Evolutionary conservation across 192 early-diverging fungal genomes (phyloP), one percentile per base, ranked within the genome.

Genomic region (Cetraspora pellucida): DNA sequence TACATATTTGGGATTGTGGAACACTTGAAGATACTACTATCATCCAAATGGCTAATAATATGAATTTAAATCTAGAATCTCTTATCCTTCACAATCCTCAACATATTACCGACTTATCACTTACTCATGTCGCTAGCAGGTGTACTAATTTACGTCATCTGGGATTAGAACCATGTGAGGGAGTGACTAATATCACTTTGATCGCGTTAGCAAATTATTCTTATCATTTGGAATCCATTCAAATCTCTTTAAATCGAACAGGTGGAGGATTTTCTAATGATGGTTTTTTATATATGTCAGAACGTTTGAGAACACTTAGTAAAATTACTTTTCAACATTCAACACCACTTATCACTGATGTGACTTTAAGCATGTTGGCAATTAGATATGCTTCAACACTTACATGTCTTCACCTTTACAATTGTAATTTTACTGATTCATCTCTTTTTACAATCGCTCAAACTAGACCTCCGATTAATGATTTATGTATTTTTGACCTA

Each of bases 1-100:
- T 75, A 44, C 73, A 75, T 37, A 75, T 75, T n/a, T 75, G 73
- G 73, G 73, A 75, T 50, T 75, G 73, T 30, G 60, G 37, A 27
- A 13, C 16, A 1, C 52, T 75, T 14, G 23, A 64, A 27, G 73
- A 75, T 46, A 30, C 14, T 13, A 10, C 59, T 27, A 58, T 63
- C 1, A 31, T 49, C 0, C 46, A 19, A 0, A 63, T 75, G 25
- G 37, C 73, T 19, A 45, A 21, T 57, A 63, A 75, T 75, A 2
- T 75, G 1, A 47, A 60, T 47, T 1, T 11, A 49, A 61, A 6
- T 63, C 47, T 75, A n/a, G 73, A 75, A 64, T 75, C 73, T 27
- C 21, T 75, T 21, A 63, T 64, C 16, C n/a, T 75, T 7, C 57
- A 75, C n/a, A 75, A 75, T 49, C 30, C n/a, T 47, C 27, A n/a